Evolutionary conservation across 2,329 filamentous ascomycete species (phyloP), one percentile per base, ranked within the genome.

Genomic region (Allantophomopsis lycopodina): DNA sequence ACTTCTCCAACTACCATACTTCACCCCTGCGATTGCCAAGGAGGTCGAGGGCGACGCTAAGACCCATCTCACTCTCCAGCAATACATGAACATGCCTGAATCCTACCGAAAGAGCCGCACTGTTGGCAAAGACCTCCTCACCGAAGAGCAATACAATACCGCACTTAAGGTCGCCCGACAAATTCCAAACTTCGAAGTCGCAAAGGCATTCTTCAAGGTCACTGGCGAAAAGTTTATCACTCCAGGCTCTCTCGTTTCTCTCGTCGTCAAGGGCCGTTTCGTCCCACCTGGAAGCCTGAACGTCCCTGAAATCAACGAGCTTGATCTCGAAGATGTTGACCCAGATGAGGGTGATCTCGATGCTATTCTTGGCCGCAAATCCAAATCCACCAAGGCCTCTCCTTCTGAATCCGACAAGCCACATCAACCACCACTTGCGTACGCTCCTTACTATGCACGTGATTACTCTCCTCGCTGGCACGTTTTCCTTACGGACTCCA

Each of bases 121-220:
- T 15, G 73, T 91, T 35, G 79, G 80, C 47, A 68, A 77, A 41
- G 70, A 68, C 32, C 77, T 89, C 32, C 65, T 98, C 31, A 79
- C 72, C 4, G 79, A 86, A 48, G 61, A 73, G 44, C 76, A 95
- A 58, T 94, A 94, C 61, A 66, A 75, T 46, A 72, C 79, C 33
- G 83, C 82, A 31, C 69, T 94, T 44, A 62, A 63, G 36, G 81
- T 95, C 21, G 88, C 87, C 20, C 76, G 77, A 50, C 85, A 95
- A 61, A 70, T 98, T 20, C 91, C 91, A 2, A 74, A 77, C 46
- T 69, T 98, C 40, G 74, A 83, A 42, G 77, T 98, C 10, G 85
- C 86, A 54, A 93, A 87, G 64, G 85, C 87, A 7, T 98, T 94
- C 63, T 98, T 98, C 76, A 98, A 98, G 69, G 93, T 98, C 35